Evolutionary conservation across 192 early-diverging fungal genomes (phyloP).

Genomic region (Gonapodya prolifera): DNA sequence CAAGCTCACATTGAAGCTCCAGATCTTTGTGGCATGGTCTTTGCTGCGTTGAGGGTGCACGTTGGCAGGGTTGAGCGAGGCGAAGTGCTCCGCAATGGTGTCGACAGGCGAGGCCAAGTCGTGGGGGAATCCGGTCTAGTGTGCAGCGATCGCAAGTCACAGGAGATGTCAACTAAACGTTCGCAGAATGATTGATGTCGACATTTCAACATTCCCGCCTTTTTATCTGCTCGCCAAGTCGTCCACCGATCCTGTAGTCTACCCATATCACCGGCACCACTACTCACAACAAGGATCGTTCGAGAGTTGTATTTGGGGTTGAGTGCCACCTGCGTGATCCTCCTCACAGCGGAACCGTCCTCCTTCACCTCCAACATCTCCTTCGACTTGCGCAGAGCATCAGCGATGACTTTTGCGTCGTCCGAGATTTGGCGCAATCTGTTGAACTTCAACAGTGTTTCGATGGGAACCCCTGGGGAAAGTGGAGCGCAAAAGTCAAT

Average conservation of each 20-base stretch:
- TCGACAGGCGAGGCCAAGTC: not conserved
- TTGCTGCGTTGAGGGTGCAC: not conserved
- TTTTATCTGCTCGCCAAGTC: too few relatives aligned
- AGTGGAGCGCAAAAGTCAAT: too few relatives aligned
- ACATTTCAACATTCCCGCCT: too few relatives aligned
- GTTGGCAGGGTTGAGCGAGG: not conserved
- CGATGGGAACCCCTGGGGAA: slow-evolving; percentile 35
- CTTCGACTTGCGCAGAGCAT: slow-evolving; percentile 35
- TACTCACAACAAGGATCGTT: too few relatives aligned
- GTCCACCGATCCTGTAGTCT: too few relatives aligned
- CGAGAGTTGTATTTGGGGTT: too few relatives aligned
- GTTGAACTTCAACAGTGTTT: slow-evolving; percentile 36
- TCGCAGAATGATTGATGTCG: too few relatives aligned
- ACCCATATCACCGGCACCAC: too few relatives aligned
- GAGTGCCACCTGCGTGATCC: too few relatives aligned
- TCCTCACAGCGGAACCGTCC: too few relatives aligned
- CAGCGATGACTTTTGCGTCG: slow-evolving; percentile 23
- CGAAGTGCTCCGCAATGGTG: not conserved
- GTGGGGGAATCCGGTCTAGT: not conserved
- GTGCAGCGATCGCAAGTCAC: too few relatives aligned
- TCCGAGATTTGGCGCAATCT: slow-evolving; percentile 38
- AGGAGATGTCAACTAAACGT: too few relatives aligned
- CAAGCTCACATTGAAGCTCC: not conserved
- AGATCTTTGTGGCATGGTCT: not conserved
- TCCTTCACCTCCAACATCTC: slow-evolving; percentile 42